Conservation (phyloP, 768 basidiomycete species). For the Boletus rubescentipes region DNA sequence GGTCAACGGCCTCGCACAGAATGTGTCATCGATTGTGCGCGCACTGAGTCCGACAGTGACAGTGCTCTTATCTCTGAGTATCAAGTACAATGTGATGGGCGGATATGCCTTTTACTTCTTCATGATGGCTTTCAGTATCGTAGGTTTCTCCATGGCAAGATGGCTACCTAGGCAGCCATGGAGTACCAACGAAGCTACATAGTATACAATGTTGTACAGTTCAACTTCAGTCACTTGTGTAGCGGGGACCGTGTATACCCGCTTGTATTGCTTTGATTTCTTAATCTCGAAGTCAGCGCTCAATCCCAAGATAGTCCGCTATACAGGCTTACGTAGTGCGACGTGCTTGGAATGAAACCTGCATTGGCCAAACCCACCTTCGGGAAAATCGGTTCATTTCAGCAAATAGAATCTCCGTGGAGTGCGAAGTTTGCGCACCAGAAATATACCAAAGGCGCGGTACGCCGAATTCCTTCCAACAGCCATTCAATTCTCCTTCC, state of each 20-base stretch:
- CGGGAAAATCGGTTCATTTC: neutral
- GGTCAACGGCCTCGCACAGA: slow-evolving; percentile 48
- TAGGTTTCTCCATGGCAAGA: neutral
- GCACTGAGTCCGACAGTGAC: slow-evolving; percentile 27
- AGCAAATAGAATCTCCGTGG: neutral
- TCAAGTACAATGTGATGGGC: slow-evolving; percentile 26
- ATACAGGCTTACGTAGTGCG: slow-evolving; percentile 12
- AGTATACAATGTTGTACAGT: no score
- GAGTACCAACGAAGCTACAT: no score
- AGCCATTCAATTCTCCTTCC: slow-evolving; percentile 57
- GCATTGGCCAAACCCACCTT: slow-evolving; percentile 2
- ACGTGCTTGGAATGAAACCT: slow-evolving; percentile 8
- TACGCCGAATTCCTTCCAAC: slow-evolving; percentile 22
- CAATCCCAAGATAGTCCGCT: neutral
- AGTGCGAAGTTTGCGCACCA: neutral
- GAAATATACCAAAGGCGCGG: slow-evolving; percentile 1
- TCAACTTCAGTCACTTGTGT: no score
- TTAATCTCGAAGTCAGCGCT: neutral
- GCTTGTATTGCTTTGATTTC: slow-evolving; percentile 20
- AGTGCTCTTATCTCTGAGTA: slow-evolving; percentile 30
- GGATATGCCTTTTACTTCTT: slow-evolving; percentile 29
- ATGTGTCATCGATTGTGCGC: slow-evolving; percentile 16
- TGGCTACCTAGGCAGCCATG: neutral
- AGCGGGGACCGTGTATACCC: slow-evolving; percentile 6
- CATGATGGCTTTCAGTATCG: neutral